Evolutionary conservation across 2,329 filamentous ascomycete genomes (phyloP).

Genomic region (Cadophora gregata): DNA sequence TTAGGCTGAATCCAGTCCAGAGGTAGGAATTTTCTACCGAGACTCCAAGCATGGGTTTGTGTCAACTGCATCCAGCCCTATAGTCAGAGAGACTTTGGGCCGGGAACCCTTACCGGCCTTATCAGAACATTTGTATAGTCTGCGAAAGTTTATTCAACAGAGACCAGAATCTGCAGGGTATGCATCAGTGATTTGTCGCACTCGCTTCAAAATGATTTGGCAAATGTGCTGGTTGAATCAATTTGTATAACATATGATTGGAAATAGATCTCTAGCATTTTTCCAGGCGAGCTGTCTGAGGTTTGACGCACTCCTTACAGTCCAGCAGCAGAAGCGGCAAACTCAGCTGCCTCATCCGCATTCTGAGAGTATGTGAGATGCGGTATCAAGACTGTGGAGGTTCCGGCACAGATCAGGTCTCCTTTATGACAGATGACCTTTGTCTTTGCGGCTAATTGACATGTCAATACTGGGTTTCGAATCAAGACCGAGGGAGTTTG

Average conservation of each 20-base stretch:
- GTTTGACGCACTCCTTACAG: background rate
- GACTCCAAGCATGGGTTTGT: background rate
- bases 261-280: background rate
- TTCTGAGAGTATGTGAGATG: slow-evolving; percentile 33
- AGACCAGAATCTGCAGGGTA: too few relatives aligned
- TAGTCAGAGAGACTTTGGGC: background rate
- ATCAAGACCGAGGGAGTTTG: too few relatives aligned
- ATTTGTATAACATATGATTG: background rate
- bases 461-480: background rate
- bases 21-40: background rate
- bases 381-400: slow-evolving; percentile 24
- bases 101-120: background rate
- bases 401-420: slow-evolving; percentile 38
- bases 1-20: slow-evolving; percentile 5
- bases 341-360: slow-evolving; percentile 20
- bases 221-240: too few relatives aligned
- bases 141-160: too few relatives aligned
- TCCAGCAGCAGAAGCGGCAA: slow-evolving; percentile 16
- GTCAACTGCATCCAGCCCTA: background rate
- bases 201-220: too few relatives aligned
- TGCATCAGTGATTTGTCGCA: too few relatives aligned
- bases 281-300: background rate
- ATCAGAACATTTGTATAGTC: background rate
- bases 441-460: slow-evolving; percentile 28
- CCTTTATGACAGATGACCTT: slow-evolving; percentile 38